Conservation (phyloP, 2,329 filamentous ascomycete genomes). For the Pseudopithomyces chartarum region DNA sequence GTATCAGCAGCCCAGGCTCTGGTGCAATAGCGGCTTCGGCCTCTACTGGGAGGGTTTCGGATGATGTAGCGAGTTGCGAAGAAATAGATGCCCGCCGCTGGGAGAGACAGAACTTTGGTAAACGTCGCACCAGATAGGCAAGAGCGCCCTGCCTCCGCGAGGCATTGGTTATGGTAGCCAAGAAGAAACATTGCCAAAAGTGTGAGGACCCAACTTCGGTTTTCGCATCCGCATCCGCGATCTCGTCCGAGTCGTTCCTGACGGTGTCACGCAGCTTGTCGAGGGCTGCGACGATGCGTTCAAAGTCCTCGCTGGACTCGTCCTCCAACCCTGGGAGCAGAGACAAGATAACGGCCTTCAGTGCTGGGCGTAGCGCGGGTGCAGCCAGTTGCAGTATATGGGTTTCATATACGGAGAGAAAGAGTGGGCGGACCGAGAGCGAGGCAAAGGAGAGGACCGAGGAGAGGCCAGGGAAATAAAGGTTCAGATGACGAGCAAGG, state of each 20-base stretch:
- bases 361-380: slow-evolving; percentile 76
- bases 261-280: slow-evolving; percentile 76
- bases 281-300: slow-evolving; percentile 78
- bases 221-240: slow-evolving; percentile 40
- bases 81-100: slow-evolving; percentile 18
- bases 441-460: slow-evolving; percentile 94
- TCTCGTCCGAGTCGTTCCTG: slow-evolving; percentile 57
- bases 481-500: slow-evolving; percentile 77
- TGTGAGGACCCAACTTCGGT: slow-evolving; percentile 70
- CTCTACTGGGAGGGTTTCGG: slow-evolving; percentile 50
- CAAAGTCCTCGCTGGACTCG: slow-evolving; percentile 96
- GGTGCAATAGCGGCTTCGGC: slow-evolving; percentile 78
- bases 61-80: slow-evolving; percentile 16
- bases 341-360: slow-evolving; percentile 89
- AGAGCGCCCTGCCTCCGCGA: slow-evolving; percentile 84
- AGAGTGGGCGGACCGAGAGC: slow-evolving; percentile 83
- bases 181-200: slow-evolving; percentile 98
- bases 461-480: slow-evolving; percentile 89
- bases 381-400: slow-evolving; percentile 76
- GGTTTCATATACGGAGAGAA: slow-evolving; percentile 81
- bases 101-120: slow-evolving; percentile 69
- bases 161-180: slow-evolving; percentile 88
- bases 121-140: slow-evolving; percentile 78
- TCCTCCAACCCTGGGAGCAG: slow-evolving; percentile 91
- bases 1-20: slow-evolving; percentile 86